These are phyloP conservation scores for Solanum sparsipilum DNA, from an alignment of 257 asterid species.

Conservation along the genomic window DNA sequence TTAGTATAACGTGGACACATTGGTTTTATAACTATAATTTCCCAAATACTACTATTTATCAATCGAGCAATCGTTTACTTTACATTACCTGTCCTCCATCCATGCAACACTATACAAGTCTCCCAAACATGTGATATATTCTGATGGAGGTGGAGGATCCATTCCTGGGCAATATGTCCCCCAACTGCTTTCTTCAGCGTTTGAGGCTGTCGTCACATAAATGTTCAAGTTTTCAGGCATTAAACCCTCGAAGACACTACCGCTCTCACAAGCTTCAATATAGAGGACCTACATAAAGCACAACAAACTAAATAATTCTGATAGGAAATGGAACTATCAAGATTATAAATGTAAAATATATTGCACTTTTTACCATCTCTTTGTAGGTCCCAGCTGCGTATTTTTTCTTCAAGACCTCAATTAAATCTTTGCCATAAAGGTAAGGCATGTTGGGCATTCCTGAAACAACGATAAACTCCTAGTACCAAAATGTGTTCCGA, in stretches of 20 bases:
- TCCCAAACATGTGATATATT: constrained; percentile 71
- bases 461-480: constrained; percentile 2
- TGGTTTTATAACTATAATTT: background rate
- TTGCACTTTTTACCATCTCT: constrained; percentile 49
- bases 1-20: background rate
- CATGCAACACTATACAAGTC: constrained; percentile 90
- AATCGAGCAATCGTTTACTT: background rate
- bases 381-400: constrained; percentile 56
- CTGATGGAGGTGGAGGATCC: constrained; percentile 60
- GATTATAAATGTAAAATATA: background rate
- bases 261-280: constrained; percentile 88
- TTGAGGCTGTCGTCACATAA: constrained; percentile 81
- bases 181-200: constrained; percentile 84
- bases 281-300: constrained; percentile 48
- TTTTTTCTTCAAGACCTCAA: constrained; percentile 66
- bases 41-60: background rate
- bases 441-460: constrained; percentile 76
- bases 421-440: constrained; percentile 61
- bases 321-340: background rate
- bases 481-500: background rate
- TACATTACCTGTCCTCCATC: constrained; percentile 86
- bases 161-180: constrained; percentile 77
- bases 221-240: constrained; percentile 66
- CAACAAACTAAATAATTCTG: background rate
- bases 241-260: constrained; percentile 78